Base-by-base conservation (phyloP, 1,284 basidiomycete species). In the Ceratobasidium sp. region DNA sequence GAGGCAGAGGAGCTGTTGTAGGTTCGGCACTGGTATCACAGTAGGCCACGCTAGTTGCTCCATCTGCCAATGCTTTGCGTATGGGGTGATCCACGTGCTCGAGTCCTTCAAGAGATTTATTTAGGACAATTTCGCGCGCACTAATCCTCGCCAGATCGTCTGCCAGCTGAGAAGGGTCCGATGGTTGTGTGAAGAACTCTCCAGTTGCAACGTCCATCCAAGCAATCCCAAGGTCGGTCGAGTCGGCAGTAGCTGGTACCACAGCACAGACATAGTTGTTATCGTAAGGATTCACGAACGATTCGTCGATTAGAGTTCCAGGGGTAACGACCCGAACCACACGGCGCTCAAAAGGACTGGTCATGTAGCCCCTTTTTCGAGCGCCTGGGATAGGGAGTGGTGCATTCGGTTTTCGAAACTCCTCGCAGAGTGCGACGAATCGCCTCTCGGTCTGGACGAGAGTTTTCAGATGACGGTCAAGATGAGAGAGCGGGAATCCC, bases 181-280 rank as follows among this genome's bases (percentile, higher is more conserved):
- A 85, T 3, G 82, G 81, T 78, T 92, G 93, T 0, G 92, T 91
- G 81, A 93, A 96, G 81, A 96, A 95, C 79, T 96, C 94, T 76
- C 96, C 95, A 0, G 96, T 98, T 4, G 95, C 96, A n/a, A 96
- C 88, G 80, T 98, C 96, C 34, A 94, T 94, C 90, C 95, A 98
- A 1, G 95, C 94, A 39, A 98, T 83, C 2, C 92, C 92, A 31
- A 87, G 76, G 16, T 79, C 74, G 48, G 68, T 76, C 49, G 39
- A 56, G 69, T 63, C 56, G 46, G 73, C 13, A 73, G 76, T 72
- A 7, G 71, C 43, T 13, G 77, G 7, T 62, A 72, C 83, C 54
- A 96, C 84, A 8, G 95, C 88, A 29, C 98, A 87, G 43, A 98
- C 86, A 79, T 93, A 98, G 79, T 96, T 95, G 80, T 95, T 95